Evolutionary conservation across 1,284 basidiomycete species (phyloP).

Genomic region (Ceratobasidium theobromae): DNA sequence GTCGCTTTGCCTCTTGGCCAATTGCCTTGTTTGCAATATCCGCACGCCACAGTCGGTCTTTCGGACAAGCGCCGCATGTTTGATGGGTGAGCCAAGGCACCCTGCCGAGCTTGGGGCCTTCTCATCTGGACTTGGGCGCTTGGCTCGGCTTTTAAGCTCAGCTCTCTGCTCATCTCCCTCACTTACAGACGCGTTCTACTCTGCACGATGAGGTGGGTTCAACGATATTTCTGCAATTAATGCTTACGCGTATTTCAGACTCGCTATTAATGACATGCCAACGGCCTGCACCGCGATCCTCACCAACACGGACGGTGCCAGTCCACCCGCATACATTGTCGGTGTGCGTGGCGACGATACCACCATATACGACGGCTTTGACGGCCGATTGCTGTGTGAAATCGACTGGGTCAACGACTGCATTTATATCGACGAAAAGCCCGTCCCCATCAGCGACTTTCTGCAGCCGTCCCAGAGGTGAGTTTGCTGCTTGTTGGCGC

Average conservation of each 20-base stretch:
- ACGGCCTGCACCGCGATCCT: conserved; percentile 30
- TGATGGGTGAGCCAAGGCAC: conserved; percentile 2
- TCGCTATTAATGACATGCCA: conserved; percentile 27
- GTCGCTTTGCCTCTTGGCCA: not conserved
- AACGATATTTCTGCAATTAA: conserved; percentile 24
- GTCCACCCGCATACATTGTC: conserved; percentile 28
- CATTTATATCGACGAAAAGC: conserved; percentile 28
- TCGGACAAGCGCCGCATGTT: not conserved
- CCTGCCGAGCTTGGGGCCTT: conserved; percentile 22
- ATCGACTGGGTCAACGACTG: conserved; percentile 27
- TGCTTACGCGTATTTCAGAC: conserved; percentile 23
- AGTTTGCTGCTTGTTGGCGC: conserved; percentile 23
- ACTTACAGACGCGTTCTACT: conserved; percentile 7
- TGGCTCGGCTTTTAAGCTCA: no score
- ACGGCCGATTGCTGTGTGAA: conserved; percentile 28
- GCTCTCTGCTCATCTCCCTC: not conserved
- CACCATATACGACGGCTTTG: conserved; percentile 27
- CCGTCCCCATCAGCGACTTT: conserved; percentile 29
- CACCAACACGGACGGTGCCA: conserved; percentile 24
- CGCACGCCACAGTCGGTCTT: not conserved
- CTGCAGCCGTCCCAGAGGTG: conserved; percentile 29
- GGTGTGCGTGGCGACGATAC: conserved; percentile 16
- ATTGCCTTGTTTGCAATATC: no score
- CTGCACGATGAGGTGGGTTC: conserved; percentile 20
- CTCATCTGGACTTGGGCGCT: not conserved